Evolutionary conservation across 345 rosid genomes (phyloP), one percentile per base, ranked within the genome.

Genomic region (Eucalyptus brandiana): DNA sequence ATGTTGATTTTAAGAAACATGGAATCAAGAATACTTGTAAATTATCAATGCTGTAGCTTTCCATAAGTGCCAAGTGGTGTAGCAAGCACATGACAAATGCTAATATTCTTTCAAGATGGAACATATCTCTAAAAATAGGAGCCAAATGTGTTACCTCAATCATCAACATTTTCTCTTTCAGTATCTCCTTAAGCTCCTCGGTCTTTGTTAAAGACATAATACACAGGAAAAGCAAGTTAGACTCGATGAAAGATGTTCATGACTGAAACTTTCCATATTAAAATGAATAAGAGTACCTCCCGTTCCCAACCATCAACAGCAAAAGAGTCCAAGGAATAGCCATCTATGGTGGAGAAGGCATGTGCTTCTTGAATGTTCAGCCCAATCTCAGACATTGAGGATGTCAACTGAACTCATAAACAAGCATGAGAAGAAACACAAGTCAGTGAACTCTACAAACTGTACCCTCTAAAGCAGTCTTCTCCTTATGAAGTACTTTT

Each of bases 351-450:
- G 86, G 99, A 98, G 93, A 98, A 98, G 62, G 95, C 99, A 89
- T 98, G 99, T 24, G 99, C 99, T 93, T 98, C 99, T 92, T 95
- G 99, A 92, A 98, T 98, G 93, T 98, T 96, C 88, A 98, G 93
- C 90, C 97, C 99, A 90, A 96, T 93, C 88, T 96, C 98, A 87
- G 98, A 95, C 54, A 98, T 96, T 89, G 96, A 93, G 86, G 98
- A 91, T 89, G 99, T 98, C 93, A 98, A 91, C 99, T 98, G 96
- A 94, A 56, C 49, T 88, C 58, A 88, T 62, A 87, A 88, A 86
- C 47, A 76, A 9, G 83, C 83, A 90, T 37, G 85, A n/a, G 60
- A 40, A 90, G 87, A 89, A 88, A 87, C 56, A 87, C 60, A 56
- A 72, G 87, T 45, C 83, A 76, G 47, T 40, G 47, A 76, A 76